phyloP scores from a whole-genome alignment of 768 basidiomycete genomes.

The Boletus subparvulus region DNA sequence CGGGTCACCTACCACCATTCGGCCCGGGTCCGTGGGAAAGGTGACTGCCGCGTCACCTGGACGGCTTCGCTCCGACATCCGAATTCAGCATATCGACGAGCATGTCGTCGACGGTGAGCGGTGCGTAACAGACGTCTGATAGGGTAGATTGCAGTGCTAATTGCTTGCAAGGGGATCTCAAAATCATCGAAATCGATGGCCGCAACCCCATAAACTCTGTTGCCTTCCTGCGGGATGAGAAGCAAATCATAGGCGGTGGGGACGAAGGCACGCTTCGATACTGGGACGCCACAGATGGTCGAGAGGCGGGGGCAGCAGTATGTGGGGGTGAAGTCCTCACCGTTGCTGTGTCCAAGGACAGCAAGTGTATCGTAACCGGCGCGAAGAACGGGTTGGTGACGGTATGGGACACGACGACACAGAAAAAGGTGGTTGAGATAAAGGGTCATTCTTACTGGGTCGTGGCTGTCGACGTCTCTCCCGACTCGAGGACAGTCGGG shows the following conservation, averaged over 20 bases:
- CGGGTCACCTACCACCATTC: no score
- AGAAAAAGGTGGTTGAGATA: constrained; percentile 5
- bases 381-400: constrained; percentile 11
- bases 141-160: neutral
- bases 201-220: constrained; percentile 8
- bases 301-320: neutral
- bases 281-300: constrained; percentile 7
- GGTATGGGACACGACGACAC: constrained; percentile 8
- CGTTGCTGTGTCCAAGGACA: constrained; percentile 8
- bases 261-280: constrained; percentile 8
- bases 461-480: constrained; percentile 13
- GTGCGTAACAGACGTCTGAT: neutral
- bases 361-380: constrained; percentile 12
- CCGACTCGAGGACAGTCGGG: constrained; percentile 10
- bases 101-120: neutral
- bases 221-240: constrained; percentile 4
- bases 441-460: constrained; percentile 13
- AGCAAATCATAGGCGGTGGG: constrained; percentile 5
- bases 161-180: neutral
- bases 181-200: constrained; percentile 7
- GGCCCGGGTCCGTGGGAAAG: no score
- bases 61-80: no score
- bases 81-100: neutral
- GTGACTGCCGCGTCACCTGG: no score
- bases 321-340: constrained; percentile 12